These are phyloP conservation scores for Haematococcus sp. DNA, from an alignment of 139 green algal species.

Conservation along the genomic window DNA sequence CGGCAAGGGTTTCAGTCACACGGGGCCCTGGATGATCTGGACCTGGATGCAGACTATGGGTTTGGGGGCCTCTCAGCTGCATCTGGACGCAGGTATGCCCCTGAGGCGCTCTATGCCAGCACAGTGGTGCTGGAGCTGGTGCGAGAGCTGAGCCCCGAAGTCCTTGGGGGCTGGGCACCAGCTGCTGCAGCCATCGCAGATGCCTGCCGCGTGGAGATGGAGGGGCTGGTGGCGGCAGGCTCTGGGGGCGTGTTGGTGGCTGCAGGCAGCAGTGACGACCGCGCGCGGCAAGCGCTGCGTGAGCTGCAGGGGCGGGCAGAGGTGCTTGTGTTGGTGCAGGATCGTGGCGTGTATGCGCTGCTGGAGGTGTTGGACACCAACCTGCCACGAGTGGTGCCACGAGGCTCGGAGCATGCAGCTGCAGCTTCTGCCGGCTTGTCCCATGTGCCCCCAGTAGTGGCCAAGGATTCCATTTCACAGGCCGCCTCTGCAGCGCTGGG, in stretches of 20 bases:
- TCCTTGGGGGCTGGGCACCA: neutral
- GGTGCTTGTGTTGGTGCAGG: slow-evolving; percentile 5
- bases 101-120: slow-evolving; percentile 12
- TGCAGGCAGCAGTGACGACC: slow-evolving; percentile 1
- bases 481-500: too few species aligned
- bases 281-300: neutral
- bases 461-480: too few species aligned
- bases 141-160: slow-evolving; percentile 1
- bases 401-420: slow-evolving; percentile 1
- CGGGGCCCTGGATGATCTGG: neutral
- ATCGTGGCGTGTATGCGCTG: neutral
- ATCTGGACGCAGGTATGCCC: neutral
- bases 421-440: too few species aligned
- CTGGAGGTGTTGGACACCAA: slow-evolving; percentile 15
- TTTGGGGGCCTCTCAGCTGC: neutral
- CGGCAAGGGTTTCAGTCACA: too few species aligned
- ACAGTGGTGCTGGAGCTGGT: slow-evolving; percentile 8
- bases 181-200: neutral
- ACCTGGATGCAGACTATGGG: neutral
- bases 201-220: neutral
- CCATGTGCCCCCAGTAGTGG: too few species aligned
- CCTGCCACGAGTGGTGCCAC: slow-evolving; percentile 11
- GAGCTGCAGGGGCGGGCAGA: slow-evolving; percentile 13
- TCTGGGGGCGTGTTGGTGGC: neutral
- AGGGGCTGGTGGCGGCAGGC: neutral